These are phyloP conservation scores for Cardamine chenopodiifolia DNA, from an alignment of 345 rosid species.

Conservation along the genomic window DNA sequence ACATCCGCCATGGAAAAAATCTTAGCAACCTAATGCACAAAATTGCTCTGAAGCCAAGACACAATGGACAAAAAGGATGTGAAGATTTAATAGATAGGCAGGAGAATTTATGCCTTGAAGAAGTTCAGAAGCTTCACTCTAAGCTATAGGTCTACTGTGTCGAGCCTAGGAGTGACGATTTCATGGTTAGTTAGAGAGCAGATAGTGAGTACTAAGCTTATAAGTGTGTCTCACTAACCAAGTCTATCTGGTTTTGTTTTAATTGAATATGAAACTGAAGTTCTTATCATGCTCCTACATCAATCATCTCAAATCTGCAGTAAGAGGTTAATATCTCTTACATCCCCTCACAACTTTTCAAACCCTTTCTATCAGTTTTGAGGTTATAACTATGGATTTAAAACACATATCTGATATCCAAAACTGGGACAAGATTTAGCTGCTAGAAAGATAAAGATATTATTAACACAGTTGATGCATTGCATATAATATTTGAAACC, in stretches of 20 bases:
- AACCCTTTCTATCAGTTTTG: neutral
- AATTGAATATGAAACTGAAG: too few relatives aligned
- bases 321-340: too few relatives aligned
- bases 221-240: neutral
- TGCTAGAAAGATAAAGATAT: constrained; percentile 2
- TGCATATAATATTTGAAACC: neutral
- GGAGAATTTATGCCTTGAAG: neutral
- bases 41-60: neutral
- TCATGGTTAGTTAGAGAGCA: too few relatives aligned
- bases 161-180: too few relatives aligned
- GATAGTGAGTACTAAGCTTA: too few relatives aligned
- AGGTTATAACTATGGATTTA: neutral
- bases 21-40: constrained; percentile 17
- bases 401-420: neutral
- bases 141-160: too few relatives aligned
- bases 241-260: neutral
- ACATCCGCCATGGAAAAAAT: neutral
- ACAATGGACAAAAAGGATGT: constrained; percentile 9
- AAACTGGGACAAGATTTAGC: neutral
- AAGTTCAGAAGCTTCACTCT: neutral
- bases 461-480: neutral
- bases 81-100: neutral
- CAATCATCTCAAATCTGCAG: too few relatives aligned
- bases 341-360: too few relatives aligned
- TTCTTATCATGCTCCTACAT: too few relatives aligned